Evolutionary conservation across 2,329 filamentous ascomycete genomes (phyloP).

Genomic region (Penicillium crustosum): DNA sequence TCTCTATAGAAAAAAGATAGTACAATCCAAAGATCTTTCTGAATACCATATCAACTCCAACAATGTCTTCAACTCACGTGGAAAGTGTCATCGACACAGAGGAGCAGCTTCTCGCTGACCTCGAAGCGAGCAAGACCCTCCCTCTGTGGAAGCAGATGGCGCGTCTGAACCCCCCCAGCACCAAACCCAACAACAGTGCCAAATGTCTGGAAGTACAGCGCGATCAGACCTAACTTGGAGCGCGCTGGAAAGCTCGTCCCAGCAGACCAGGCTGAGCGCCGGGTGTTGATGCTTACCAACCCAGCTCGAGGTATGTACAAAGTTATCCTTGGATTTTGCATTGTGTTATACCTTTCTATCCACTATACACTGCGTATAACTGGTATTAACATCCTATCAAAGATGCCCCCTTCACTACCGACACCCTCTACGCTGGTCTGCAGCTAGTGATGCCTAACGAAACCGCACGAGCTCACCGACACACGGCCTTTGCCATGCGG

Average conservation of each 20-base stretch:
- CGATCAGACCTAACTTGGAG: slow-evolving; percentile 37
- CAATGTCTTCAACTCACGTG: neutral
- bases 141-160: slow-evolving; percentile 54
- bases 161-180: slow-evolving; percentile 48
- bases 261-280: slow-evolving; percentile 40
- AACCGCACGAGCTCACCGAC: slow-evolving; percentile 56
- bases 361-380: neutral
- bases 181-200: slow-evolving; percentile 49
- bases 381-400: neutral
- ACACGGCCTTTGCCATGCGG: slow-evolving; percentile 57
- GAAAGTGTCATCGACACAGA: slow-evolving; percentile 13
- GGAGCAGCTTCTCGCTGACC: slow-evolving; percentile 22
- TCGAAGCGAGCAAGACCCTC: slow-evolving; percentile 25
- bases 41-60: neutral
- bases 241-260: slow-evolving; percentile 38
- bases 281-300: slow-evolving; percentile 46
- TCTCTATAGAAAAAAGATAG: neutral
- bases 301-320: slow-evolving; percentile 31
- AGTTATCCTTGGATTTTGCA: neutral
- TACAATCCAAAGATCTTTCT: neutral
- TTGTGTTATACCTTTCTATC: neutral
- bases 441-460: slow-evolving; percentile 60
- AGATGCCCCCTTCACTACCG: slow-evolving; percentile 58
- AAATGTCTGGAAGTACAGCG: slow-evolving; percentile 39
- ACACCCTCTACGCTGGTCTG: slow-evolving; percentile 59